Conservation (phyloP, 2,329 filamentous ascomycete species). For the Colletotrichum acutatum region DNA sequence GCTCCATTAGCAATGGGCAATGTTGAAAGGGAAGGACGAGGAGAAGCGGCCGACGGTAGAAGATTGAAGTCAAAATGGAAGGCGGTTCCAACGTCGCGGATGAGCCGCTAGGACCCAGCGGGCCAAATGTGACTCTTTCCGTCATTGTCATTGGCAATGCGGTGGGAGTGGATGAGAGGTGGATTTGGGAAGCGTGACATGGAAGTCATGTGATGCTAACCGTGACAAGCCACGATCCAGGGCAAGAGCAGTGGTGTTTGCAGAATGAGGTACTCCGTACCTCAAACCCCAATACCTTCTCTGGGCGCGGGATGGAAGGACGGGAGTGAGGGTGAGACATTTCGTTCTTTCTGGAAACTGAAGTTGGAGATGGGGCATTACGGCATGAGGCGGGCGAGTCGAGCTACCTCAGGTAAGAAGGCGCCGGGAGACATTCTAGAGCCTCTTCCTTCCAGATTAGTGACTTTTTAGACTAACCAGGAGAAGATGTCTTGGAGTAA, state of each 20-base stretch:
- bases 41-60: not conserved
- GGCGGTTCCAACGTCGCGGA: not conserved
- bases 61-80: not conserved
- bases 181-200: not conserved
- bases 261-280: too few relatives aligned
- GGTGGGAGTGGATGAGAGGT: not conserved
- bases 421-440: not conserved
- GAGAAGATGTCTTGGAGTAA: not conserved
- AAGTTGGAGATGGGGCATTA: not conserved
- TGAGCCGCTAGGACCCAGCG: not conserved
- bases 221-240: not conserved
- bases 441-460: not conserved
- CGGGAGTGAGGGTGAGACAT: not conserved
- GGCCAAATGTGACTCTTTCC: not conserved
- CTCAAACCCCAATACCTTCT: not conserved
- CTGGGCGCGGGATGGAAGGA: not conserved
- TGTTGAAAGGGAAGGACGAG: not conserved
- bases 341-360: not conserved
- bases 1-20: too few relatives aligned
- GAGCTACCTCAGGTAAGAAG: not conserved
- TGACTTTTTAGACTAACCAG: not conserved
- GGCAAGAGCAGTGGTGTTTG: not conserved
- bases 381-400: not conserved
- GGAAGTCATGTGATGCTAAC: conserved; percentile 22
- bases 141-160: not conserved